A percentile compares a stretch with the other conserved stretches of the same genome.
These are phyloP conservation scores for Hypomyces perniciosus DNA, from an alignment of 2,329 filamentous ascomycete genomes.

Conservation along the genomic window DNA sequence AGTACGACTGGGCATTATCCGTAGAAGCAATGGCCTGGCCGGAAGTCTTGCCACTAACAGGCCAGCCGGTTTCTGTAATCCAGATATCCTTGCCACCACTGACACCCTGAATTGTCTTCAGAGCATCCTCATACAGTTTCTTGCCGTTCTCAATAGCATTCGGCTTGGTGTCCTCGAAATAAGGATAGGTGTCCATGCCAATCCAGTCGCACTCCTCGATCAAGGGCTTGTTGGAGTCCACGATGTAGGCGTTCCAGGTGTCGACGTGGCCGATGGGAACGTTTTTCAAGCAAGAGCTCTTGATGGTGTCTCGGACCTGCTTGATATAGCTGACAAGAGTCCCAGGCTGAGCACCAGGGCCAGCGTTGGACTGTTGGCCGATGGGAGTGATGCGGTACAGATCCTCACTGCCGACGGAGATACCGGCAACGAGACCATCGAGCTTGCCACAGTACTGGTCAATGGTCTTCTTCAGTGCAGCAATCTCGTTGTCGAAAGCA, in stretches of 20 bases:
- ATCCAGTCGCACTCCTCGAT: conserved; percentile 69
- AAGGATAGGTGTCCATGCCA: conserved; percentile 80
- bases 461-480: conserved; percentile 65
- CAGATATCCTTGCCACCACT: conserved; percentile 66
- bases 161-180: conserved; percentile 65
- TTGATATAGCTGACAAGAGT: conserved; percentile 64
- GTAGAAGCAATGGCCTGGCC: conserved; percentile 57
- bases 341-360: conserved; percentile 56
- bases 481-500: conserved; percentile 65
- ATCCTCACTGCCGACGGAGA: conserved; percentile 83
- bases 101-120: conserved; percentile 52
- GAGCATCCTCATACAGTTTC: conserved; percentile 61
- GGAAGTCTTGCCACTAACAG: conserved; percentile 60
- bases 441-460: conserved; percentile 61
- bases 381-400: conserved; percentile 73
- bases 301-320: conserved; percentile 57
- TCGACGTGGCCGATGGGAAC: conserved; percentile 76
- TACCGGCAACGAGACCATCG: conserved; percentile 64
- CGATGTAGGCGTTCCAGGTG: conserved; percentile 77
- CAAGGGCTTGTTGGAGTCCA: conserved; percentile 64
- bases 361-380: conserved; percentile 57
- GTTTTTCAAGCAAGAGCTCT: conserved; percentile 52
- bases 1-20: conserved; percentile 72
- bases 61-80: conserved; percentile 88
- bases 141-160: conserved; percentile 62